These are phyloP conservation scores for Fragilaria crotonensis DNA, from an alignment of 108 stramenopile genomes.

Conservation along the genomic window DNA sequence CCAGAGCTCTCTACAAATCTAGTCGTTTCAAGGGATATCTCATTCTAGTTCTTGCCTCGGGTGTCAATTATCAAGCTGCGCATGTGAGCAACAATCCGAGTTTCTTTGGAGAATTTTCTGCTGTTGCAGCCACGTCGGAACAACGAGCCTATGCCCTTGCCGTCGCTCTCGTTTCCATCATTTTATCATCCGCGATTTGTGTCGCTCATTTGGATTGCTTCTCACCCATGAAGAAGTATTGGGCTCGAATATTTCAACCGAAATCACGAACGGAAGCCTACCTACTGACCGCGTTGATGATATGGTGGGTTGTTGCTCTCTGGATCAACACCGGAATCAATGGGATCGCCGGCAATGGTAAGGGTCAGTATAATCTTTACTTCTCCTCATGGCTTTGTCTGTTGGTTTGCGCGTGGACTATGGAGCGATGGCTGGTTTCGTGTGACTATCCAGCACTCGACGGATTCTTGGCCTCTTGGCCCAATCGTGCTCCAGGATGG, in stretches of 20 bases:
- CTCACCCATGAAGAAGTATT: constrained; percentile 23
- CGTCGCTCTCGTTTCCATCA: constrained; percentile 28
- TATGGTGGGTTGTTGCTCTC: constrained; percentile 61
- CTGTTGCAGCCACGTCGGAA: constrained; percentile 13
- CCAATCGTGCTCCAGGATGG: constrained; percentile 65
- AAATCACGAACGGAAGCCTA: constrained; percentile 32
- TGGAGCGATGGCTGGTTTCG: constrained; percentile 54
- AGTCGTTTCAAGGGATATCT: constrained; percentile 64
- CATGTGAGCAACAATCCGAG: constrained; percentile 12
- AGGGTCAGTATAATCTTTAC: constrained; percentile 65
- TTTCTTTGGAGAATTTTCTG: constrained; percentile 2
- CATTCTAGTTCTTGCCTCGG: constrained; percentile 38
- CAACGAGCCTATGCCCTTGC: constrained; percentile 38
- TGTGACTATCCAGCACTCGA: constrained; percentile 37
- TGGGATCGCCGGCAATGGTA: constrained; percentile 70
- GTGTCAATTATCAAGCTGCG: constrained; percentile 43
- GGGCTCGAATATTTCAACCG: constrained; percentile 25
- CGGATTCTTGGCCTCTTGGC: constrained; percentile 55
- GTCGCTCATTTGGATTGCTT: constrained; percentile 39
- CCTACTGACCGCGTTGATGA: constrained; percentile 34
- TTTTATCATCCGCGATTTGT: constrained; percentile 25
- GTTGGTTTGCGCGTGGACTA: constrained; percentile 27
- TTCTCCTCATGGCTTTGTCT: constrained; percentile 54
- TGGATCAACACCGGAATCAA: constrained; percentile 51
- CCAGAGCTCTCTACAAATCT: constrained; percentile 55